Base-by-base conservation (phyloP, 805 yeast species). In the Ogataea minuta region DNA sequence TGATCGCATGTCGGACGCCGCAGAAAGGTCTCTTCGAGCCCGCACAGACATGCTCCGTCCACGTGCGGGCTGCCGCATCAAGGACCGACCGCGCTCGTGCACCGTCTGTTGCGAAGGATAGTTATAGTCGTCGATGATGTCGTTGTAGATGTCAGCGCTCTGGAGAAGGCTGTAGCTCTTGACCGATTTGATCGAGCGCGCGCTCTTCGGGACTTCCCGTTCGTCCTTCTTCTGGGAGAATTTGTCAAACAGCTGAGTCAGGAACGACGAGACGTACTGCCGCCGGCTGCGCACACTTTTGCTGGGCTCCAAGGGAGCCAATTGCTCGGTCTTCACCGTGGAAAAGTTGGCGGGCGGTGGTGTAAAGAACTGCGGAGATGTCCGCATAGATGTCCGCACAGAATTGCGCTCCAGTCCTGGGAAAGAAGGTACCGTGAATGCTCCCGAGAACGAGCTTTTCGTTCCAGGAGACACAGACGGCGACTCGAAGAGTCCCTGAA, bases 81-180 rank as follows among this genome's bases (percentile, higher is more conserved):
- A 15, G 12, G 48, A 34, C 17, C 48, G 23, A 8, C 48, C 49
- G 8, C 49, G 42, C 21, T 45, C 49, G 7, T 19, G 21, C 21
- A 19, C 21, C 5, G 21, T 19, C 8, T 10, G 28, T 11, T 10
- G 15, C 14, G 31, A 17, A 7, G 48, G 25, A 28, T 48, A 46
- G 31, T 43, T 46, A 31, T 48, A 48, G 26, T 45, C 49, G 41
- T 48, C 52, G 20, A 48, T 43, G 14, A 48, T 48, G 30, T 48
- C 52, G 23, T 39, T 33, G 34, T 48, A 48, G 10, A 48, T 36
- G 40, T 48, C 52, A 2, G 49, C 43, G 31, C 48, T 48, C 16
- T 33, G 45, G 28, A 23, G 25, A 3, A 39, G 17, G 21, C 24
- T 15, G 21, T 28, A 32, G 25, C 43, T 39, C 27, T 28, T 32